These are phyloP conservation scores for Biscogniauxia sp. DNA, from an alignment of 2,329 filamentous ascomycete species.

Conservation along the genomic window DNA sequence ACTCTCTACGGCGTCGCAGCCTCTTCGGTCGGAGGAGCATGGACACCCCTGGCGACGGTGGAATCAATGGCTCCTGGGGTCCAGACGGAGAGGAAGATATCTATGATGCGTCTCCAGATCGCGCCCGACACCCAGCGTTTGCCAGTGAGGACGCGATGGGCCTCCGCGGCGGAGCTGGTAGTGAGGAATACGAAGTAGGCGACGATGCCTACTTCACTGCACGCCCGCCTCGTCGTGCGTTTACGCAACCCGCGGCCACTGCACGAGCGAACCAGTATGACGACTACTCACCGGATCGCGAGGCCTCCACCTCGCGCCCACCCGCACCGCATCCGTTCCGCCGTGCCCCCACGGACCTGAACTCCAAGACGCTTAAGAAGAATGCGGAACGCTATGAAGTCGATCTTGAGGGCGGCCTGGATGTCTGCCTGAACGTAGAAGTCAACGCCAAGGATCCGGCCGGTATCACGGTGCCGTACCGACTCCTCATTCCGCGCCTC, in stretches of 20 bases:
- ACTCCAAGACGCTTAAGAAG: constrained; percentile 58
- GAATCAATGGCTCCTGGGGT: constrained; percentile 55
- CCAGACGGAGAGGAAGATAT: constrained; percentile 37
- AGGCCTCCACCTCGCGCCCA: constrained; percentile 1
- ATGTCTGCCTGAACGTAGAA: constrained; percentile 87
- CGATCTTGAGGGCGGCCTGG: constrained; percentile 78
- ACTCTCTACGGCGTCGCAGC: constrained; percentile 41
- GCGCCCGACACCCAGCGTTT: constrained; percentile 33
- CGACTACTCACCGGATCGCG: constrained; percentile 6
- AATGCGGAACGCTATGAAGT: constrained; percentile 55
- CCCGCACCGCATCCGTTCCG: constrained; percentile 48
- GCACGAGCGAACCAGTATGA: constrained; percentile 11
- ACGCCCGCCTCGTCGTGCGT: constrained; percentile 30
- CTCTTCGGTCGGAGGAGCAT: constrained; percentile 43
- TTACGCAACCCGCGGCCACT: constrained; percentile 24
- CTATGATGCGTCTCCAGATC: constrained; percentile 15
- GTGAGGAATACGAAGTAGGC: constrained; percentile 48
- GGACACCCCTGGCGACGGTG: constrained; percentile 46
- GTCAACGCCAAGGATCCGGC: constrained; percentile 80
- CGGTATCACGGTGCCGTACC: constrained; percentile 84
- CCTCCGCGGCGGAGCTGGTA: constrained; percentile 28
- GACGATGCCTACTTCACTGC: constrained; percentile 59
- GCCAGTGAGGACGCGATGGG: constrained; percentile 18
- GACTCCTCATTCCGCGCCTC: constrained; percentile 79
- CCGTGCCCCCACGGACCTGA: constrained; percentile 68